A percentile compares a stretch with the other conserved stretches of the same genome.
Evolutionary conservation across 163 green algal genomes (phyloP).

Genomic region (Chloromonas sp.): DNA sequence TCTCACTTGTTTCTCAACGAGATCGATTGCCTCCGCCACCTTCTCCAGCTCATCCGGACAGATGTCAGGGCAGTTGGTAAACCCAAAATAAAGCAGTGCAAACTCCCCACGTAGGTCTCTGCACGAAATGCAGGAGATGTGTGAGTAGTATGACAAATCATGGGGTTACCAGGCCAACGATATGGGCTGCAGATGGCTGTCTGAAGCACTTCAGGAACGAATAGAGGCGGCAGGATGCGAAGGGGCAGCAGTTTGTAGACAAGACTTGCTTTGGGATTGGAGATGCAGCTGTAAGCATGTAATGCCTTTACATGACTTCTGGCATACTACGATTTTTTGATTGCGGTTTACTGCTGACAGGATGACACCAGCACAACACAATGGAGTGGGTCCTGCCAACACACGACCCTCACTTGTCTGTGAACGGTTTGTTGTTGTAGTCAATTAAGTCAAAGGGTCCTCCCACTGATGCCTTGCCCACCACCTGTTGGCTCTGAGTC

Average conservation of each 20-base stretch:
- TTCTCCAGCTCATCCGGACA: conserved; percentile 98
- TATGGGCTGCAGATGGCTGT: no score
- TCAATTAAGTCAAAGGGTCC: conserved; percentile 86
- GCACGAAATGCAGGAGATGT: neutral
- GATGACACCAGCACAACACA: no score
- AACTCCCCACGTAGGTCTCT: conserved; percentile 82
- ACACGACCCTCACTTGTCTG: conserved; percentile 30
- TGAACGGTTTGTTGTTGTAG: conserved; percentile 73
- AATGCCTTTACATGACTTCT: no score
- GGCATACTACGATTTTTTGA: no score
- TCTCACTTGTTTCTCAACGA: conserved; percentile 42
- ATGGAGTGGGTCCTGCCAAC: no score
- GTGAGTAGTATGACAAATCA: neutral
- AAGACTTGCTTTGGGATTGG: no score
- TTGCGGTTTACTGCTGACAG: no score
- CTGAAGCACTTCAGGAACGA: no score
- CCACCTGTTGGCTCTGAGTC: conserved; percentile 49
- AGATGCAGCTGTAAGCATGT: no score
- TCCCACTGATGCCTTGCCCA: conserved; percentile 83
- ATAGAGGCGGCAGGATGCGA: no score
- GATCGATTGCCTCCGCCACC: conserved; percentile 73
- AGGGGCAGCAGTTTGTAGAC: no score
- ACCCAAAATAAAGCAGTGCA: conserved; percentile 97
- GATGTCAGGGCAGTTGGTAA: conserved; percentile 97
- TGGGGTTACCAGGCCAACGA: no score